Evolutionary conservation across 805 yeast genomes (phyloP), one percentile per base, ranked within the genome.

Genomic region (Lipomyces japonicus): DNA sequence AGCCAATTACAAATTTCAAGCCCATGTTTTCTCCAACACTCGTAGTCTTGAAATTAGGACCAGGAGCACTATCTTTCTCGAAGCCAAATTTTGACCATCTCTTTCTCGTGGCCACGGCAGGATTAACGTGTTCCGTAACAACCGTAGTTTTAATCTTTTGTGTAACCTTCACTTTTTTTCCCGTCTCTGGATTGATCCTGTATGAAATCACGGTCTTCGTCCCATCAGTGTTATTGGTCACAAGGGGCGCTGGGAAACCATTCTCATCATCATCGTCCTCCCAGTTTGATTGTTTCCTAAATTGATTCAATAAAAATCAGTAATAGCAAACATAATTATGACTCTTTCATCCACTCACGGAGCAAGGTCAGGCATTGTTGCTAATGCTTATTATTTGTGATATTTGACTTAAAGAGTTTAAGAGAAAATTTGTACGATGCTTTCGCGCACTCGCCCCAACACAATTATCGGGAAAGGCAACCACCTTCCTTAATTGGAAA

Each of bases 31-130:
- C 97, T 58, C 93, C 96, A 48, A 86, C 75, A 64, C 85, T 88
- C 12, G 97, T 90, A 45, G 96, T 88, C 63, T 84, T 79, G 51
- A 81, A 75, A 70, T 88, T 93, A 48, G 96, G 96, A 3, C 97
- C 97, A 22, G 89, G 79, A 2, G 85, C 78, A 24, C 81, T 74
- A 55, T 74, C 75, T 61, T 73, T 77, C 65, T 90, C 97, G 48
- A 76, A 80, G 50, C 97, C 98, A 68, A 82, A 93, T 69, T 87
- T 87, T 54, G 72, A 67, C 97, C 97, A 93, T 60, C 79, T 79
- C 68, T 82, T 84, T 70, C 97, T 85, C 50, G 74, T 76, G n/a
- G 96, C 97, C 53, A 91, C 87, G 38, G 77, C 75, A 43, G 86
- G 89, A 68, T 87, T 86, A 37, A 89, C 96, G 57, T 76, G 79